phyloP scores from a whole-genome alignment of 2,329 filamentous ascomycete genomes.

The Monosporascus sp. region DNA sequence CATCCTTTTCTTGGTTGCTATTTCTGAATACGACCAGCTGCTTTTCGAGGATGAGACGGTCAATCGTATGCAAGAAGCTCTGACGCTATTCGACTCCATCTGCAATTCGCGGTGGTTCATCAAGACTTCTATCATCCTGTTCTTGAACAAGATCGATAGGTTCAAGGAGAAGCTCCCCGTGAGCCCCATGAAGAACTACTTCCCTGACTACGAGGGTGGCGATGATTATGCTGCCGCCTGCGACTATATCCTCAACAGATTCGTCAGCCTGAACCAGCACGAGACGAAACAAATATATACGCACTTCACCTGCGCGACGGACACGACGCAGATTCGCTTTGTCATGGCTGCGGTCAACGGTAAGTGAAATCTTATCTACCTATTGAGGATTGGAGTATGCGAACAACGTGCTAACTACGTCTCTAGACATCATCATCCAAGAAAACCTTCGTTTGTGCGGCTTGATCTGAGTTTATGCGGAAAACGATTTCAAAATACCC shows the following conservation, averaged over 20 bases:
- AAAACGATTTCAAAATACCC: conserved; percentile 16
- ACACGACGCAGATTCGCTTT: conserved; percentile 98
- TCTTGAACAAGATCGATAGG: conserved; percentile 83
- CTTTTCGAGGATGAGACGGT: conserved; percentile 95
- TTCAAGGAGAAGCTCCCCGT: conserved; percentile 82
- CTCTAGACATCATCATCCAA: conserved; percentile 96
- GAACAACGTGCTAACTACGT: conserved; percentile 35
- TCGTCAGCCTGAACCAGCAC: conserved; percentile 97
- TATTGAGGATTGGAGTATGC: background rate
- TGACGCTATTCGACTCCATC: conserved; percentile 83
- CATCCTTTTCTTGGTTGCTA: conserved; percentile 93
- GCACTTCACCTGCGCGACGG: conserved; percentile 97
- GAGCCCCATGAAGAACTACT: conserved; percentile 84
- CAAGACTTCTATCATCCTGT: conserved; percentile 82
- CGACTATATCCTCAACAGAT: conserved; percentile 98
- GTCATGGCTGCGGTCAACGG: conserved; percentile 99
- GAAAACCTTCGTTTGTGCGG: conserved; percentile 96
- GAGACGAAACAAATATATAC: conserved; percentile 99
- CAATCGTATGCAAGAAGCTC: conserved; percentile 88
- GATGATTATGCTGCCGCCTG: conserved; percentile 94
- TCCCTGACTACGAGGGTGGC: conserved; percentile 89
- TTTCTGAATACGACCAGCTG: conserved; percentile 94
- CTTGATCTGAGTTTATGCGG: conserved; percentile 67
- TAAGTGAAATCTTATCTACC: conserved; percentile 39
- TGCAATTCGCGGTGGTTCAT: conserved; percentile 89